Conservation (phyloP, 257 asterid genomes). For the Solanum arcanum region DNA sequence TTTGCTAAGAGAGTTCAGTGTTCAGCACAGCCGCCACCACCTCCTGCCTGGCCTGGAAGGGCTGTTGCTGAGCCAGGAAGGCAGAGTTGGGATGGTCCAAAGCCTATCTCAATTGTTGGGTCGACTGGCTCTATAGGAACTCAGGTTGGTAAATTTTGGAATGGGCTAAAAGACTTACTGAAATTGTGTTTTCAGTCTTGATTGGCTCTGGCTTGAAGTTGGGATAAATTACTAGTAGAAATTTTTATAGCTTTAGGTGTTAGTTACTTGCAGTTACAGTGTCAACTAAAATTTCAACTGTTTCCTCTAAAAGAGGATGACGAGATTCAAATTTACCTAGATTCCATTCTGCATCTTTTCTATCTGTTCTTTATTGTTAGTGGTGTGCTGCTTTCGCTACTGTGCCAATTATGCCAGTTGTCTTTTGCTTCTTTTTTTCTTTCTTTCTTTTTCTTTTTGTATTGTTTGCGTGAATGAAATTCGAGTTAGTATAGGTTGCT, state of each 20-base stretch:
- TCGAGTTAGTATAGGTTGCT: background rate
- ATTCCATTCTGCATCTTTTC: background rate
- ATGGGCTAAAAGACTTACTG: background rate
- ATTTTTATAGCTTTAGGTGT: background rate
- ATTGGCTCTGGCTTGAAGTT: background rate
- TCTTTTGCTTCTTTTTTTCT: background rate
- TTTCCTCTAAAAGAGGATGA: background rate
- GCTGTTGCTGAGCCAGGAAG: constrained; percentile 60
- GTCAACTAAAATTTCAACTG: background rate
- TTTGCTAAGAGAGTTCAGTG: constrained; percentile 47
- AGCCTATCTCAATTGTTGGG: constrained; percentile 90
- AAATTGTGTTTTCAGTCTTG: background rate
- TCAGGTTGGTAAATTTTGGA: constrained; percentile 40
- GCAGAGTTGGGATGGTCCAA: constrained; percentile 84
- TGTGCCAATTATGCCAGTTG: background rate
- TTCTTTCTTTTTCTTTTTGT: background rate
- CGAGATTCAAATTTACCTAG: background rate
- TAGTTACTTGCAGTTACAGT: background rate
- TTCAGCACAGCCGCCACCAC: constrained; percentile 52
- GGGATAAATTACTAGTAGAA: background rate
- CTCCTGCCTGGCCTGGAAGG: constrained; percentile 96
- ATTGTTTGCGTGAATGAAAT: background rate
- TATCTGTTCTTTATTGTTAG: background rate
- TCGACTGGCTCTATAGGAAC: constrained; percentile 99
- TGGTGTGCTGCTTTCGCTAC: background rate